Percentiles rank a stretch among this genome's conserved stretches.
These are phyloP conservation scores for Cordyceps cicadae DNA, from an alignment of 2,329 filamentous ascomycete species.

Conservation along the genomic window DNA sequence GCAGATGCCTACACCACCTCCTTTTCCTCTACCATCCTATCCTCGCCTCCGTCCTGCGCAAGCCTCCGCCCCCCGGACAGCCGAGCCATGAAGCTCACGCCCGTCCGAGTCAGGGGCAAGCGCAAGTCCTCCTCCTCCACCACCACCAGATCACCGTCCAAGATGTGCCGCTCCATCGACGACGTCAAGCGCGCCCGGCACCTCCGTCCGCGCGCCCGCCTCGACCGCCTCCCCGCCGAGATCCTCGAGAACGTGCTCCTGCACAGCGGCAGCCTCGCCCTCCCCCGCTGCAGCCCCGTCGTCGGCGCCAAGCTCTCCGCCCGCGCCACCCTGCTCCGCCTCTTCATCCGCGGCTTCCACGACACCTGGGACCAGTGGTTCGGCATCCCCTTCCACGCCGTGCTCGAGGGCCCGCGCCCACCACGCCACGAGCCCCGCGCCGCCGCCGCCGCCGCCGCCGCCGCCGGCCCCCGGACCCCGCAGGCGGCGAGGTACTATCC, in stretches of 20 bases:
- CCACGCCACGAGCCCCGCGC: neutral
- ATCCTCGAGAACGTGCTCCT: slow-evolving; percentile 46
- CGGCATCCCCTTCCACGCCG: slow-evolving; percentile 18
- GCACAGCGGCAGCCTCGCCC: slow-evolving; percentile 39
- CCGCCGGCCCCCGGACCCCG: neutral
- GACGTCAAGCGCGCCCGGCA: slow-evolving; percentile 23
- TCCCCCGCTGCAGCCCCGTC: slow-evolving; percentile 35
- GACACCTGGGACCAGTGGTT: slow-evolving; percentile 31
- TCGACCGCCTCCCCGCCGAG: slow-evolving; percentile 40
- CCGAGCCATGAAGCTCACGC: slow-evolving; percentile 38
- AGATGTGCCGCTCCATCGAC: slow-evolving; percentile 13
- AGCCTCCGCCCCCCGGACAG: neutral
- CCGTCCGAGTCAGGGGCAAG: slow-evolving; percentile 41
- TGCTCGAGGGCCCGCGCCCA: neutral
- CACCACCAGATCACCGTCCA: neutral
- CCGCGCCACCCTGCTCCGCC: slow-evolving; percentile 27
- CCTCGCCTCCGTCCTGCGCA: neutral
- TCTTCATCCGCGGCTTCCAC: slow-evolving; percentile 29
- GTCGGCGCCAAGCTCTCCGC: slow-evolving; percentile 40
- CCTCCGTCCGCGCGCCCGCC: slow-evolving; percentile 18
- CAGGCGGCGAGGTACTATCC: slow-evolving; percentile 2
- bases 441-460: neutral
- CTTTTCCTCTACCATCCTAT: too few species aligned
- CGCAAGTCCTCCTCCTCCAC: slow-evolving; percentile 20
- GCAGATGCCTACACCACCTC: neutral